Evolutionary conservation across 129 eudicot species (phyloP), one percentile per base, ranked within the genome.

Genomic region (Flaveria ramosissima): DNA sequence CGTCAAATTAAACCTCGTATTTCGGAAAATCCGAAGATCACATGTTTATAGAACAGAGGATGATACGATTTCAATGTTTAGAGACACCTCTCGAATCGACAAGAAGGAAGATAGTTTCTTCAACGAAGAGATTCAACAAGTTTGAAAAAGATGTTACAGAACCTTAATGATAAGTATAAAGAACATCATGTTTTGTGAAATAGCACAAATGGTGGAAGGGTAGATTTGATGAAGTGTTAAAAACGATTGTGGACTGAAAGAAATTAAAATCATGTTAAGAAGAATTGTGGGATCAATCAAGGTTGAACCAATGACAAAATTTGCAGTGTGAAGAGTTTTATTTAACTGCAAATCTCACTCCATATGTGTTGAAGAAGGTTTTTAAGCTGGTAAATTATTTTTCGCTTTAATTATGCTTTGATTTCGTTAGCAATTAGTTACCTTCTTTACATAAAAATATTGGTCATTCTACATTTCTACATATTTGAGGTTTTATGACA

Each of bases 271-370:
- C 75, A 78, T 79, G 64, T 15, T 13, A 75, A 73, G 77, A 64
- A 70, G 12, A 74, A 30, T 50, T 42, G 13, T 73, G 52, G 50
- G 17, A 70, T 48, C 59, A 43, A n/a, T 72, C 15, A 51, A 26
- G 89, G 90, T 21, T 90, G 98, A 90, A 92, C 78, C 11, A 71
- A 74, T 55, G 85, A 79, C 70, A 27, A 0, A 27, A 27, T 27
- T 27, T 27, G 32, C 32, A 27, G 32, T 4, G 36, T 30, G 36
- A 30, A 89, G 84, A 67, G 90, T 91, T 76, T 89, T 8, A 92
- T 80, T 80, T 75, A 46, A 77, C 87, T 10, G 84, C 91, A 11
- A 87, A 80, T 68, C 96, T 89, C 21, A 92, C 96, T 13, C 96
- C 91, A 77, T 88, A 55, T 4, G 9, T 43, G 9, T 43, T 8